Evolutionary conservation across 306 rosid genomes (phyloP), one percentile per base, ranked within the genome.

Genomic region (Glycine tomentella): DNA sequence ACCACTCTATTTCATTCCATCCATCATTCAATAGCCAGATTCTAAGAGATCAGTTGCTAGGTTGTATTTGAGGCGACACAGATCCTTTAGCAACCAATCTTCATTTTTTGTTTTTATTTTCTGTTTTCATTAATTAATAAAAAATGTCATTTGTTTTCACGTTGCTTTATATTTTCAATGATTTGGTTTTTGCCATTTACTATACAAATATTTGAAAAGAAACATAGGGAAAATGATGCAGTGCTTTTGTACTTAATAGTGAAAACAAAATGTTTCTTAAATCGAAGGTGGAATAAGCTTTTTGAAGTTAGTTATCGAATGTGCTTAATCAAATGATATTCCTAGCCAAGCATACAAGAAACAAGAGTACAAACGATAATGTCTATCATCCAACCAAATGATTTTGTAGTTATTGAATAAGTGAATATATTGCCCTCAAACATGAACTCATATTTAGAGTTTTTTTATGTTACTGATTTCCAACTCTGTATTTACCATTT

Each of bases 361-460:
- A 25, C 31, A 25, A 44, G 53, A 40, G 69, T 77, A 42, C 42
- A 58, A 42, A 31, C 70, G 69, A 56, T 31, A 69, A 83, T 65
- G 53, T 56, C n/a, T n/a, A n/a, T n/a, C n/a, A n/a, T n/a, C n/a
- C 20, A 69, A 46, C 10, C 31, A 25, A 61, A 34, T 3, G 14
- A 20, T 45, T 79, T 42, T 34, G 75, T 67, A 33, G 71, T 33
- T 62, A 48, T 13, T 55, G 15, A 9, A 74, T 65, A 58, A n/a
- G 52, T 70, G 25, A 0, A 52, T 8, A 15, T 15, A 50, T 55
- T 63, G 76, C 53, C 34, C 56, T 69, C 53, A 3, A 48, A 72
- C 15, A 57, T 52, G n/a, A 77, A 52, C 16, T 55, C 65, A 50
- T 80, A 45, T 45, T 66, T 67, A 34, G 36, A 63, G 4, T 59